Evolutionary conservation across 2,329 filamentous ascomycete genomes (phyloP).

Genomic region (Trichoderma pleuroti): DNA sequence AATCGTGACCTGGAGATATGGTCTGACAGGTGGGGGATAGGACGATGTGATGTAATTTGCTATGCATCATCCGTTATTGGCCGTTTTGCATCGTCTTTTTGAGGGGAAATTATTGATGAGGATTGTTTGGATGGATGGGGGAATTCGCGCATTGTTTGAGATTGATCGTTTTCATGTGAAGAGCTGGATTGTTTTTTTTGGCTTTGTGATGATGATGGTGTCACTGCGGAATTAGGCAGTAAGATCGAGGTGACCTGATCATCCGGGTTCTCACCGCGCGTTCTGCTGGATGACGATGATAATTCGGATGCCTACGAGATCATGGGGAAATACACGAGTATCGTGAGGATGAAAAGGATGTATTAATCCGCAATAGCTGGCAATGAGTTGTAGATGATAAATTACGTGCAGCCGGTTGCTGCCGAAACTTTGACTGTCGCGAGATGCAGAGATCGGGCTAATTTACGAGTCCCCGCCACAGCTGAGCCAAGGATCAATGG

Average conservation of each 20-base stretch:
- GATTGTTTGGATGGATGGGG: not conserved
- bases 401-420: not conserved
- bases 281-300: not conserved
- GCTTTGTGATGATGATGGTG: not conserved
- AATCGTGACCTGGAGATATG: not conserved
- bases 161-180: not conserved
- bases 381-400: not conserved
- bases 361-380: not conserved
- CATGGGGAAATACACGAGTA: not conserved
- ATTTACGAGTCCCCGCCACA: not conserved
- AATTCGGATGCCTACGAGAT: not conserved
- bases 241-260: not conserved
- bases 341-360: not conserved
- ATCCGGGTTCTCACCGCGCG: not conserved
- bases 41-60: constrained; percentile 8
- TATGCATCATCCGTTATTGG: constrained; percentile 6
- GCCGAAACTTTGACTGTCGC: not conserved
- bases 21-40: constrained; percentile 10
- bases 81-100: not conserved
- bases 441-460: not conserved
- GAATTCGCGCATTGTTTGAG: constrained; percentile 4
- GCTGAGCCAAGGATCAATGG: not conserved
- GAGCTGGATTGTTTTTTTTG: not conserved
- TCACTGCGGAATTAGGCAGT: not conserved
- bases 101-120: not conserved